Base-by-base conservation (phyloP, 2,329 filamentous ascomycete species). In the Aspergillus tamarii region DNA sequence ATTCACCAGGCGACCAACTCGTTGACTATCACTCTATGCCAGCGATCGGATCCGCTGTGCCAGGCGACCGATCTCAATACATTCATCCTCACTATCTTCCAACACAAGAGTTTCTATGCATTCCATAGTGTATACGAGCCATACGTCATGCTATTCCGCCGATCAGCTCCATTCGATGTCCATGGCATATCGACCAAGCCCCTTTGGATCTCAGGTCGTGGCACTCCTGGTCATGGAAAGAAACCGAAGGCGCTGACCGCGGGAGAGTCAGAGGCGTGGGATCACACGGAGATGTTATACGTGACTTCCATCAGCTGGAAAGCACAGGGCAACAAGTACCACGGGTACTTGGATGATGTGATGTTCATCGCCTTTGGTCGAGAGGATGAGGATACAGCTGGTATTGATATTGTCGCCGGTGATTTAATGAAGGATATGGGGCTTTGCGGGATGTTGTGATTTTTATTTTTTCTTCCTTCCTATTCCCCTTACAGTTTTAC, bases 1-100 rank as follows among this genome's bases (percentile, higher is more conserved):
- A 81, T 88, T 34, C 86, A 88, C 68, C 86, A 89, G 71, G 83
- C 86, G 7, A 88, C 85, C 23, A 89, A 89, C 71, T 86, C 85
- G 2, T 77, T 88, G 0, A 74, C 80, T 1, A 74, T 88, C 43
- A 88, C 86, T 2, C 75, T 87, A 59, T 88, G 87, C 74, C 74
- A 76, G 10, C 79, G 83, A 2, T 66, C 74, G 2, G 84, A 88
- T 50, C 67, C 74, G 0, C 59, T 21, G 0, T 88, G 87, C 70
- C 56, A 71, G 0, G 72, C 79, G 0, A 75, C 76, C 50, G 76
- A 80, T 7, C 66, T 64, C 23, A 87, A 88, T 68, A 88, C 86
- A 0, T 86, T 85, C 70, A 76, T 88, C 63, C 73, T 88, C 55
- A 79, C 78, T 6, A 79, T 88, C 45, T 82, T 85, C 69, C 86